Evolutionary conservation across 345 rosid species (phyloP).

Genomic region (Lagerstroemia speciosa): DNA sequence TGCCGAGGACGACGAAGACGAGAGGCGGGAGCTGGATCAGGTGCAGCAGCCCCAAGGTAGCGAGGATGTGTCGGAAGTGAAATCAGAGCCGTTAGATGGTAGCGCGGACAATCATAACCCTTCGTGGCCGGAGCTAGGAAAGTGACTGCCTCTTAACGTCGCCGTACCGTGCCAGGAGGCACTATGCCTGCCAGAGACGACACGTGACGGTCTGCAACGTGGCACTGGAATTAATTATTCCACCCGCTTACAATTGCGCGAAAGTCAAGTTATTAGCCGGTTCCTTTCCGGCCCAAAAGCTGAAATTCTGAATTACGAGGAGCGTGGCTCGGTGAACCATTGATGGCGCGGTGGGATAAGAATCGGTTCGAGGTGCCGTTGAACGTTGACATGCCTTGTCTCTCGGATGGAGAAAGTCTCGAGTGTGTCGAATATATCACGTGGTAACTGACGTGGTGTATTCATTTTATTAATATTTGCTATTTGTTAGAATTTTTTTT

Average conservation of each 20-base stretch:
- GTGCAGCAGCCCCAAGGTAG: constrained; percentile 5
- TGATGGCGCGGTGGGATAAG: not conserved
- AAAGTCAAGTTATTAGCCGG: no score
- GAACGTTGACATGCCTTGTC: no score
- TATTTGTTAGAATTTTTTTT: no score
- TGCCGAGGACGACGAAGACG: constrained; percentile 9
- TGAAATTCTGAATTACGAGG: not conserved
- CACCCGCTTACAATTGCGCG: no score
- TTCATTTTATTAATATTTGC: no score
- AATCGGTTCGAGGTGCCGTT: not conserved
- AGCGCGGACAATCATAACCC: constrained; percentile 25
- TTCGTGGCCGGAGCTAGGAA: constrained; percentile 62
- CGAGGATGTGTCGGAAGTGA: constrained; percentile 30
- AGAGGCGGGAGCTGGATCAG: constrained; percentile 9
- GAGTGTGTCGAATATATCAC: no score
- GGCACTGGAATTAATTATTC: no score
- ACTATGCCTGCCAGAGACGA: not conserved
- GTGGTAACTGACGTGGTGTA: no score
- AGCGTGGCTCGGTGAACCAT: not conserved
- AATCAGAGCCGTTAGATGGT: constrained; percentile 58
- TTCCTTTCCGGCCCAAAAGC: not conserved
- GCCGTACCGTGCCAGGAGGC: not conserved
- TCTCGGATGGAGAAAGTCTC: no score
- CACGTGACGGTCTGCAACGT: not conserved
- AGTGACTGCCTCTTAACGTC: constrained; percentile 6